Base-by-base conservation (phyloP, 2,329 filamentous ascomycete species). In the Xylaria multiplex region DNA sequence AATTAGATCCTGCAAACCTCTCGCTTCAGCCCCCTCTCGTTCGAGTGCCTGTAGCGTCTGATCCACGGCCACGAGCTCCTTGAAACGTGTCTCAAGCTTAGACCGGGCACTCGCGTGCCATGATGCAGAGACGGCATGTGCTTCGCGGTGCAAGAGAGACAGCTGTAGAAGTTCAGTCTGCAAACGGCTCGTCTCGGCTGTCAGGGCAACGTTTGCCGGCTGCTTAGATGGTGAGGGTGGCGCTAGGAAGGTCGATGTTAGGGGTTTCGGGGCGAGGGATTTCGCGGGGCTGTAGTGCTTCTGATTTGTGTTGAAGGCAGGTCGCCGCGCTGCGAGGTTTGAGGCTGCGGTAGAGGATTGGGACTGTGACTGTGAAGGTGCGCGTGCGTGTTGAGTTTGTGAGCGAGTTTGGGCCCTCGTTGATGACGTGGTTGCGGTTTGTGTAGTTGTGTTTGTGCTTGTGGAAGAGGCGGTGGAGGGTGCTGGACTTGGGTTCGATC, bases 261-360 rank as follows among this genome's bases (percentile, higher is more conserved):
- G 80, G 5, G 88, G 87, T 67, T 91, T 91, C 0, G 89, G 86
- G 0, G 85, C 83, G 8, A 82, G 79, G 3, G 81, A 82, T 73
- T 90, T 90, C 50, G 86, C 85, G 0, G 90, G 89, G 32, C 87
- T 89, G 79, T 86, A 91, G 78, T 91, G 88, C 70, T 91, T 88
- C 70, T 91, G 88, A 45, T 87, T 83, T 0, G 85, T 90, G 54
- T 82, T 86, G 77, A 91, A 91, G 53, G 83, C 79, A 0, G 88
- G 86, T 8, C 84, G 83, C 30, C 80, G 77, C 75, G 76, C 19
- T 72, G 68, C 61, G 68, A 73, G 54, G 67, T 61, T 53, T 43
- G 71, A 40, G 67, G 66, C 27, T 42, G 67, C 40, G 45, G 61
- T 13, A 50, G 59, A 42, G 45, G 56, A 53, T 24, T 46, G 61